Evolutionary conservation across 2,329 filamentous ascomycete species (phyloP).

Genomic region (Trichothecium sympodiale): DNA sequence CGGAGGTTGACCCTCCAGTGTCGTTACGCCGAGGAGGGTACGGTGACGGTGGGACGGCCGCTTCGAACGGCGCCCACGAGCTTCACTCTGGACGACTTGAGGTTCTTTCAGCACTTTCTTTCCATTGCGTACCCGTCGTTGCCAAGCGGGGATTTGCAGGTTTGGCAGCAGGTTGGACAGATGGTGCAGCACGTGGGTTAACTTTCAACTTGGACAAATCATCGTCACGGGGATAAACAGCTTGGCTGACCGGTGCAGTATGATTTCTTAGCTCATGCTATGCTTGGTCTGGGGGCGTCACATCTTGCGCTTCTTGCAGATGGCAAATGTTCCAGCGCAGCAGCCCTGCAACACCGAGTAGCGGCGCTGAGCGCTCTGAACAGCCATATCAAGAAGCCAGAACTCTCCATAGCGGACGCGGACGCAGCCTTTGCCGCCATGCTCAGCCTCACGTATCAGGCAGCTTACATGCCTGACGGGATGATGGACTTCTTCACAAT

Average conservation of each 20-base stretch:
- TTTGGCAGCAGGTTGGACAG: conserved; percentile 25
- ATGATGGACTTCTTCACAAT: conserved; percentile 27
- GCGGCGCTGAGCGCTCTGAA: conserved; percentile 25
- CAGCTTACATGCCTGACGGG: conserved; percentile 26
- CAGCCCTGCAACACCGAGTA: conserved; percentile 25
- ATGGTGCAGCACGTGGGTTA: conserved; percentile 25
- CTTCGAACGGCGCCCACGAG: conserved; percentile 11
- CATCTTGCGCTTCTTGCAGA: conserved; percentile 19
- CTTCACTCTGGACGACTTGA: conserved; percentile 33
- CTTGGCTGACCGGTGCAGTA: conserved; percentile 15
- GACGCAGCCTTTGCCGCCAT: conserved; percentile 26
- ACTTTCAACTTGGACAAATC: neutral
- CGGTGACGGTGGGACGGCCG: conserved; percentile 5
- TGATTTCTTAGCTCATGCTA: conserved; percentile 28
- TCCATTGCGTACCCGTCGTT: conserved; percentile 29
- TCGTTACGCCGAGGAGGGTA: conserved; percentile 14
- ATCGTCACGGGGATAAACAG: neutral
- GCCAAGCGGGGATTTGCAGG: conserved; percentile 20
- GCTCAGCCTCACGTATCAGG: conserved; percentile 25
- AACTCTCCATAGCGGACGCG: conserved; percentile 16
- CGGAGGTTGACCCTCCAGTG: conserved; percentile 22
- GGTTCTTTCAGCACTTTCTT: conserved; percentile 42
- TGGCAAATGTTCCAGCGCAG: conserved; percentile 12
- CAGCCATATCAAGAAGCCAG: conserved; percentile 15
- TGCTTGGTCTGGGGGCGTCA: conserved; percentile 28